Conservation (phyloP, 148 eudicot genomes). For the Nepenthes gracilis region DNA sequence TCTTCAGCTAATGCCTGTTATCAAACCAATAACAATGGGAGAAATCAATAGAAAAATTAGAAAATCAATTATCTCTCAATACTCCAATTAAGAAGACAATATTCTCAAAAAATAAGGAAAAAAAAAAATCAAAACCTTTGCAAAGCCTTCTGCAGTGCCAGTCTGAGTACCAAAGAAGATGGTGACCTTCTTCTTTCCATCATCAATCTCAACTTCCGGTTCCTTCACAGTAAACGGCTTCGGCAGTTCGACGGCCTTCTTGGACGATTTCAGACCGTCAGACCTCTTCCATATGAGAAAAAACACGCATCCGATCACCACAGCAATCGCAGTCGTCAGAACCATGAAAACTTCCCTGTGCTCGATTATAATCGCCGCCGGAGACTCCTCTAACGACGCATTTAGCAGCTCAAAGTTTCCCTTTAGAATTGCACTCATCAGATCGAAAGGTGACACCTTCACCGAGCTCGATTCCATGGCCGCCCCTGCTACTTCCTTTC, state of each 20-base stretch:
- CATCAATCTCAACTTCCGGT: constrained; percentile 59
- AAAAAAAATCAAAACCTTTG: constrained; percentile 39
- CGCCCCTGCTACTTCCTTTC: background rate
- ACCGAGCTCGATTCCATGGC: constrained; percentile 51
- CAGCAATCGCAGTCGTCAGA: constrained; percentile 59
- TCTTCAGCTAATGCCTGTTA: constrained; percentile 75
- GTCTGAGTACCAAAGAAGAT: constrained; percentile 87
- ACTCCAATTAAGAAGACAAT: background rate
- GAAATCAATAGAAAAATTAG: background rate
- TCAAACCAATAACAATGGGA: constrained; percentile 10
- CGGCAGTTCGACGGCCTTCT: constrained; percentile 19
- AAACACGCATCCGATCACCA: constrained; percentile 51
- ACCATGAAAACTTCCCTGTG: constrained; percentile 54
- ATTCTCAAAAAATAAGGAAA: background rate
- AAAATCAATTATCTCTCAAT: background rate
- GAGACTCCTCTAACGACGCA: constrained; percentile 26
- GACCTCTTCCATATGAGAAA: constrained; percentile 49
- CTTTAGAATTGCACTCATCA: constrained; percentile 48
- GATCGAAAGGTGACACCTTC: constrained; percentile 70
- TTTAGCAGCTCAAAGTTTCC: constrained; percentile 43
- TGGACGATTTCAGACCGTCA: constrained; percentile 27
- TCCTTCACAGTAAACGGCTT: constrained; percentile 29
- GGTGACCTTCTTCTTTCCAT: constrained; percentile 63
- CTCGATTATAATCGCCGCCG: constrained; percentile 37
- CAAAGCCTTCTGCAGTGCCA: constrained; percentile 97